These are phyloP conservation scores for Iris macrosiphon DNA, from an alignment of 106 monocot genomes.

Conservation along the genomic window DNA sequence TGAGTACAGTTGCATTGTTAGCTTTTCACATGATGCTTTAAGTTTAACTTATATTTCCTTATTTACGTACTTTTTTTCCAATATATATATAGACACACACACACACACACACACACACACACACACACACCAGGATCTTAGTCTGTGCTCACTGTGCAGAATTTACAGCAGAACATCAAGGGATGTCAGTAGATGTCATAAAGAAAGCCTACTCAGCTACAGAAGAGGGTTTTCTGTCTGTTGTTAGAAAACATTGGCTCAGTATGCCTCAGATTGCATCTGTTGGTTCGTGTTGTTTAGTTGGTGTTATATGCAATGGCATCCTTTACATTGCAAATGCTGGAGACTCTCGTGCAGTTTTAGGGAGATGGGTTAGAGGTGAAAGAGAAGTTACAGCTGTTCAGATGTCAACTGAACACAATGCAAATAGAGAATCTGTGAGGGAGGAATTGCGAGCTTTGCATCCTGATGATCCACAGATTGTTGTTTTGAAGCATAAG, in stretches of 20 bases:
- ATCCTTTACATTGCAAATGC: constrained; percentile 71
- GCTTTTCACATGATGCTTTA: too few species aligned
- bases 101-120: too few species aligned
- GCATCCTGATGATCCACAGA: constrained; percentile 27
- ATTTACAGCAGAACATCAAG: constrained; percentile 14
- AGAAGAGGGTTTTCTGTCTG: constrained; percentile 72
- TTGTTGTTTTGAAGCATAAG: constrained; percentile 19
- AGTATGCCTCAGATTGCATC: constrained; percentile 57
- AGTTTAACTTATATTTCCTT: too few species aligned
- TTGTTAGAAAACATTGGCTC: constrained; percentile 49
- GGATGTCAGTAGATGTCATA: constrained; percentile 40
- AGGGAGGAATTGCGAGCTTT: constrained; percentile 16
- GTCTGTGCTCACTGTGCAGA: constrained; percentile 9
- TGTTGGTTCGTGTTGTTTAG: constrained; percentile 81
- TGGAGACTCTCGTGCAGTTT: constrained; percentile 79
- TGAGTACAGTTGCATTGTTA: too few species aligned
- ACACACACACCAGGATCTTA: too few species aligned
- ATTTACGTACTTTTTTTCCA: too few species aligned
- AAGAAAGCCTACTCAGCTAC: constrained; percentile 53
- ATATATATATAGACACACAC: too few species aligned
- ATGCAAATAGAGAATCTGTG: constrained; percentile 16
- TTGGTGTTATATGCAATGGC: constrained; percentile 52
- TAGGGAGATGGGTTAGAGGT: constrained; percentile 16
- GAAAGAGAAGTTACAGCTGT: constrained; percentile 14
- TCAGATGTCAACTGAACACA: constrained; percentile 22